Evolutionary conservation across 495 filamentous ascomycete genomes (phyloP), one percentile per base, ranked within the genome.

Genomic region (Penicillium waksmanii): DNA sequence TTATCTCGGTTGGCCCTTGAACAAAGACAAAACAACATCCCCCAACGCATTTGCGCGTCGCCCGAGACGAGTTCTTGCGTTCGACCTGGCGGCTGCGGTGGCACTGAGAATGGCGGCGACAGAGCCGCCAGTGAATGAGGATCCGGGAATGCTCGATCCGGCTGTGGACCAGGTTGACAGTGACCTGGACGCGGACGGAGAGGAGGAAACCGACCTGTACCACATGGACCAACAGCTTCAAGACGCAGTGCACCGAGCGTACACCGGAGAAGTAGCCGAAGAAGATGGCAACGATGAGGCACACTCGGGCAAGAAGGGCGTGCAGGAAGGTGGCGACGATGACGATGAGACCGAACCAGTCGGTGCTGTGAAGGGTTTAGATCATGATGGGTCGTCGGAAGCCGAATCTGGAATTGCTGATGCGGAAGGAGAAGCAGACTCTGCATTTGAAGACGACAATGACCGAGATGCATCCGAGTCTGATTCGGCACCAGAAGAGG

Each of bases 341-440:
- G 73, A 80, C 43, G 76, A 80, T 49, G 74, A 75, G 23, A 69
- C 74, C 25, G 89, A 90, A 67, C 84, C 87, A 17, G 90, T 93
- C 50, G 88, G 88, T 2, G 88, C 89, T 17, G 90, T 93, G 7
- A 92, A 92, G 66, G 80, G 89, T 31, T 85, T 85, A 9, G 80
- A 83, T 46, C 75, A 81, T 18, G 80, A 80, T 3, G 75, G 43
- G 70, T 81, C 55, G 63, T 81, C 46, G 65, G 82, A 63, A 49
- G 70, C 79, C 53, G 79, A 61, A 9, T 64, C 58, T 17, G 80
- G 67, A 2, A 69, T 72, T 25, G 72, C 63, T 11, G 81, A 77
- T 18, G 77, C 73, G n/a, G 74, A 82, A 56, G 75, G 64, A 27
- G 78, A 82, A 58, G 75, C 65, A 31, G 78, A 81, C 55, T 72